Evolutionary conservation across 768 basidiomycete genomes (phyloP).

Genomic region (Mycena epipterygia): DNA sequence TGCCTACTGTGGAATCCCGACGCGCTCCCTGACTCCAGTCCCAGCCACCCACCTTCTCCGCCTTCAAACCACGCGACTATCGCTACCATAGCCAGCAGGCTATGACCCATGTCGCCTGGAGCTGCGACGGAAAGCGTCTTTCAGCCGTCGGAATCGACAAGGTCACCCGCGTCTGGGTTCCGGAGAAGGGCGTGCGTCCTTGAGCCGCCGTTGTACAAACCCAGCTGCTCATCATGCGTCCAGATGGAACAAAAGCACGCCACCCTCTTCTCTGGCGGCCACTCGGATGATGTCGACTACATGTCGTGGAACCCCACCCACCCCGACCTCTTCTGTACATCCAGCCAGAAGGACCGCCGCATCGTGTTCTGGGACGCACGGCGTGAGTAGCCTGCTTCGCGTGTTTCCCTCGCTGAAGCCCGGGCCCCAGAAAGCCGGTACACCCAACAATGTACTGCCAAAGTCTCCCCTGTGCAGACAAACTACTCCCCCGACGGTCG

Average conservation of each 20-base stretch:
- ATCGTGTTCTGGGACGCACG: slow-evolving; percentile 90
- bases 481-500: slow-evolving; percentile 82
- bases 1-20: slow-evolving; percentile 43
- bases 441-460: slow-evolving; percentile 70
- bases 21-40: slow-evolving; percentile 14
- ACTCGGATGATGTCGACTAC: slow-evolving; percentile 85
- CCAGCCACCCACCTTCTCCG: slow-evolving; percentile 84
- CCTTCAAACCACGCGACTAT: slow-evolving; percentile 83
- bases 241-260: slow-evolving; percentile 83
- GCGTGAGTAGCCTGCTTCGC: slow-evolving; percentile 60
- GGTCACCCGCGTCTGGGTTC: slow-evolving; percentile 79
- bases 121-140: slow-evolving; percentile 84
- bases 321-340: slow-evolving; percentile 86
- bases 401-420: neutral
- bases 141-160: slow-evolving; percentile 89
- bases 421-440: slow-evolving; percentile 72
- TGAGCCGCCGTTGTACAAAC: neutral
- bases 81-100: slow-evolving; percentile 73
- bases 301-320: slow-evolving; percentile 90
- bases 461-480: slow-evolving; percentile 73
- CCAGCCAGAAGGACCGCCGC: slow-evolving; percentile 79
- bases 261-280: slow-evolving; percentile 75
- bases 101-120: slow-evolving; percentile 88
- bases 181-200: slow-evolving; percentile 79
- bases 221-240: slow-evolving; percentile 6